phyloP scores from a whole-genome alignment of 768 basidiomycete species.

The Cystobasidium tubakii region DNA sequence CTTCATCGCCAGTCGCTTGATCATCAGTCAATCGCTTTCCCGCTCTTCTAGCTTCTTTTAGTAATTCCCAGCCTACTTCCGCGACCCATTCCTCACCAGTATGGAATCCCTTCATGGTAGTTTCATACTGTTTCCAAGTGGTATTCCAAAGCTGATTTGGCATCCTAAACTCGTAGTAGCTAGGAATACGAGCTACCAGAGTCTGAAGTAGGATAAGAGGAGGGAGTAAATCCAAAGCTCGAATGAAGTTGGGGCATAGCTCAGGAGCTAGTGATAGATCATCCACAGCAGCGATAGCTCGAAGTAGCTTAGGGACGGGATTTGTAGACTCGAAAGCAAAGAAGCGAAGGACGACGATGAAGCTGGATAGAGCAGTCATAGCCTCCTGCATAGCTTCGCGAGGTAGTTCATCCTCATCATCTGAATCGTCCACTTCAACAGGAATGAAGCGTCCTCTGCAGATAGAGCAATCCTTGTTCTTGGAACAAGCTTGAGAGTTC shows the following conservation, averaged over 20 bases:
- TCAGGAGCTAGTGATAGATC: slow-evolving; percentile 8
- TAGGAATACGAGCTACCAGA: slow-evolving; percentile 42
- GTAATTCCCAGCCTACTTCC: slow-evolving; percentile 45
- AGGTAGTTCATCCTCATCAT: slow-evolving; percentile 42
- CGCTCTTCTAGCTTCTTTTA: slow-evolving; percentile 30
- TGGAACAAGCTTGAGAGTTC: slow-evolving; percentile 13
- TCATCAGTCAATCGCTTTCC: neutral
- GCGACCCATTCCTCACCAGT: slow-evolving; percentile 44
- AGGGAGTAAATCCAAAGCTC: slow-evolving; percentile 42
- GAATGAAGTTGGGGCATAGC: slow-evolving; percentile 42
- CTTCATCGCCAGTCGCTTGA: neutral
- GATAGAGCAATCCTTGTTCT: slow-evolving; percentile 33
- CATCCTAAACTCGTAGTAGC: slow-evolving; percentile 38
- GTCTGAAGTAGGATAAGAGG: slow-evolving; percentile 45
- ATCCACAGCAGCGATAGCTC: neutral
- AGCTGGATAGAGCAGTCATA: slow-evolving; percentile 42
- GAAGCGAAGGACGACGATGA: slow-evolving; percentile 43
- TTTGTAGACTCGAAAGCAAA: slow-evolving; percentile 23
- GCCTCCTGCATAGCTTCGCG: slow-evolving; percentile 46
- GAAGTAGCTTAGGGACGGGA: neutral
- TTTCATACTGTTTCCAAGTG: slow-evolving; percentile 43
- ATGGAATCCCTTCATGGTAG: slow-evolving; percentile 43
- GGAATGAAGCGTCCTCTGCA: slow-evolving; percentile 43
- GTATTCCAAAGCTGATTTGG: slow-evolving; percentile 43
- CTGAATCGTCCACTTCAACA: slow-evolving; percentile 41